Evolutionary conservation across 2,329 filamentous ascomycete genomes (phyloP).

Genomic region (Colletotrichum euphorbiae): DNA sequence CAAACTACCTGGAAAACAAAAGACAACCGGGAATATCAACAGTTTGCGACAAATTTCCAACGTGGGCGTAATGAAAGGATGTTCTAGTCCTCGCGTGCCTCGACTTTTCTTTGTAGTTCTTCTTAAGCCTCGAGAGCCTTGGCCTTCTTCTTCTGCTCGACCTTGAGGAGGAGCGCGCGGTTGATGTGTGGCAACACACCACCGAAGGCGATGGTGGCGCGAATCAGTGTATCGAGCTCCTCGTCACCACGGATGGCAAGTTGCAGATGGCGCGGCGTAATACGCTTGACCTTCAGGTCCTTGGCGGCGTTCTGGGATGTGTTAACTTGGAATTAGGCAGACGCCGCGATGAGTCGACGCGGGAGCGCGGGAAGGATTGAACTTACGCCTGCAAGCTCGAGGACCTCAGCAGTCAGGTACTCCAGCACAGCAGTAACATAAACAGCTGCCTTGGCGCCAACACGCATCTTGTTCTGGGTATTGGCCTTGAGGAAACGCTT

Average conservation of each 20-base stretch:
- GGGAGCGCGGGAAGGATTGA: conserved; percentile 8
- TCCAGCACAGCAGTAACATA: conserved; percentile 98
- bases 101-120: neutral
- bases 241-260: conserved; percentile 98
- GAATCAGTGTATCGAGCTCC: conserved; percentile 96
- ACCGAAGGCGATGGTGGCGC: conserved; percentile 97
- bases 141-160: conserved; percentile 96
- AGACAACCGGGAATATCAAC: conserved; percentile 33
- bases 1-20: conserved; percentile 29
- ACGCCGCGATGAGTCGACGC: conserved; percentile 25
- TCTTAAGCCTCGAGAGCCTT: conserved; percentile 51
- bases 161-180: conserved; percentile 93
- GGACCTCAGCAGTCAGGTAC: conserved; percentile 97
- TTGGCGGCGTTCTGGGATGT: conserved; percentile 86
- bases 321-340: conserved; percentile 30
- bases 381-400: conserved; percentile 92
- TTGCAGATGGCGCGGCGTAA: conserved; percentile 96
- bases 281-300: conserved; percentile 99
- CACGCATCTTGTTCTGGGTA: conserved; percentile 99
- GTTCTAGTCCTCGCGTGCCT: conserved; percentile 37
- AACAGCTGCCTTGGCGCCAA: conserved; percentile 97
- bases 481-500: conserved; percentile 99
- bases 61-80: conserved; percentile 30
- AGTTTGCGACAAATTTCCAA: conserved; percentile 12
- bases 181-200: conserved; percentile 99